These are phyloP conservation scores for Scolecobasidium constrictum DNA, from an alignment of 2,329 filamentous ascomycete genomes.

Conservation along the genomic window DNA sequence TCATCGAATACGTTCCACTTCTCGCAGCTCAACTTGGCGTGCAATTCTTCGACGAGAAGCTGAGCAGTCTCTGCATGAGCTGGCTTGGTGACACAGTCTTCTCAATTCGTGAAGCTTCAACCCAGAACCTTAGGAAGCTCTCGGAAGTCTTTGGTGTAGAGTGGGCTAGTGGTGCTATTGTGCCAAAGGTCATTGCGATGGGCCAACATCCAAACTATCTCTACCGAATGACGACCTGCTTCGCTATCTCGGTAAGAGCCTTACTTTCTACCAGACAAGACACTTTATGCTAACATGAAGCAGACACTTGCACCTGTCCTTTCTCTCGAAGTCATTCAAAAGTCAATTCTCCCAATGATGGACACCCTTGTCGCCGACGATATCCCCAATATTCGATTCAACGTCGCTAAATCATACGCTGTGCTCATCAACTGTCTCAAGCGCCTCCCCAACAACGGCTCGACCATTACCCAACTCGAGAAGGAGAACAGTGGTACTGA, in stretches of 20 bases:
- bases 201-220: conserved; percentile 97
- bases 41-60: conserved; percentile 96
- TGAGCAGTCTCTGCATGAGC: conserved; percentile 91
- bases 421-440: conserved; percentile 86
- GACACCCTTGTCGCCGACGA: conserved; percentile 88
- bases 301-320: conserved; percentile 94
- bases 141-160: conserved; percentile 98
- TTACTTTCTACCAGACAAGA: no score
- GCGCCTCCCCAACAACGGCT: conserved; percentile 73
- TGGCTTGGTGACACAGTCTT: conserved; percentile 98
- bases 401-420: conserved; percentile 94
- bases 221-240: conserved; percentile 99
- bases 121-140: conserved; percentile 94
- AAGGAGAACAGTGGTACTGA: conserved; percentile 61
- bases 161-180: conserved; percentile 94
- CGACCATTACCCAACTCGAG: conserved; percentile 73
- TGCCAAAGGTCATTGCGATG: conserved; percentile 98
- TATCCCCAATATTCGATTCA: conserved; percentile 98
- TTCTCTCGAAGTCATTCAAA: conserved; percentile 83
- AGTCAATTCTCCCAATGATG: conserved; percentile 90
- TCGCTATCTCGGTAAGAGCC: conserved; percentile 93
- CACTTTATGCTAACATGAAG: no score
- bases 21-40: conserved; percentile 92
- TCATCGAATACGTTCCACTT: conserved; percentile 98
- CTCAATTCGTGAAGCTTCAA: conserved; percentile 94